Base-by-base conservation (phyloP, 2,329 filamentous ascomycete species). In the Scedosporium boydii region DNA sequence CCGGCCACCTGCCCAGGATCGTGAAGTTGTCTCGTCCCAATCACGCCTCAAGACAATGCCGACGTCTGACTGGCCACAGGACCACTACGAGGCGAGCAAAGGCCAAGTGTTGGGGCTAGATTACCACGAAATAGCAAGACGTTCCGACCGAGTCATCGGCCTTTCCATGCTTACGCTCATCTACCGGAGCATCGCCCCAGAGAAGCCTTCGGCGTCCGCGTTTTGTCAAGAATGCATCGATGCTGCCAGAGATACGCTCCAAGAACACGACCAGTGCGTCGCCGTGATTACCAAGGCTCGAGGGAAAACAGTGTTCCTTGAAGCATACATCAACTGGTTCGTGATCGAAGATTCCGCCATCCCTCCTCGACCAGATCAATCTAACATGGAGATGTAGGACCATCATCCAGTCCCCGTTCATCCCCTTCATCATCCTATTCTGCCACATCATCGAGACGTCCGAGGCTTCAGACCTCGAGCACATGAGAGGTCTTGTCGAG, bases 391-490 rank as follows among this genome's bases (percentile, higher is more conserved):
- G 10, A 4, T 16, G 14, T 38, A 78, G 77, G 77, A 77, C 74
- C 1, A 70, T 80, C 4, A 70, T 80, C 2, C 80, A 81, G 66
- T 77, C 78, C 14, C 81, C 80, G 0, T 82, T 83, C 63, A 78
- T 80, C 10, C 78, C 80, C 0, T 83, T 82, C 67, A 80, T 81
- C 60, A 77, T 82, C 4, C 73, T 82, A 3, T 82, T 83, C 71
- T 79, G 78, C 41, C 74, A 78, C 5, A 75, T 77, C 4, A 77
- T 80, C 59, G 78, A 82, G 66, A 78, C 79, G 0, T 77, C 70
- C 14, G 70, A 73, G 26, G 63, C 67, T 16, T 69, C 74, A n/a
- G 77, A 83, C 53, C 70, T 76, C 18, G 71, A 71, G 6, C 80
- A 81, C 26, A 75, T 86, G 1, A 68, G 74, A 18, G 76, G 75